Conservation (phyloP, 495 filamentous ascomycete species). For the Penicillium waksmanii region DNA sequence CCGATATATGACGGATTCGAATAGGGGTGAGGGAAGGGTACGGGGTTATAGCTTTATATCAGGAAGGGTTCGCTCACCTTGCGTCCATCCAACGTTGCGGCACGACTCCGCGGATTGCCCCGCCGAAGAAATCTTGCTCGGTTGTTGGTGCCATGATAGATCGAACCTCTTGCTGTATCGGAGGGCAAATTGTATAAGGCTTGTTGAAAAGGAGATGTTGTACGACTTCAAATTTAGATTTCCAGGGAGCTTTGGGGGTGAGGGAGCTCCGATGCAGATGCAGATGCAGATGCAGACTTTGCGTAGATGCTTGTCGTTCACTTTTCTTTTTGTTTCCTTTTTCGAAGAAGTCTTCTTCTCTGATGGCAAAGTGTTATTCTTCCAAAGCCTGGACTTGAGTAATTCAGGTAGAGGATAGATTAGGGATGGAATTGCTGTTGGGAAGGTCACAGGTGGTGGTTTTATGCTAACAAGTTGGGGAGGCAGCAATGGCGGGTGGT, state of each 20-base stretch:
- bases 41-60: neutral
- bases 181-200: neutral
- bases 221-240: neutral
- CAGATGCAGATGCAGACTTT: neutral
- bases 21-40: neutral
- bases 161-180: neutral
- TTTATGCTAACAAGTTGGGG: too few species aligned
- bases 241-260: neutral
- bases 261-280: neutral
- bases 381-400: neutral
- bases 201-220: neutral
- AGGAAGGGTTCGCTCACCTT: constrained; percentile 56
- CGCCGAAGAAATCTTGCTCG: constrained; percentile 73
- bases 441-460: too few species aligned
- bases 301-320: neutral
- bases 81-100: constrained; percentile 78
- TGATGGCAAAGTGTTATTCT: neutral
- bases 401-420: neutral
- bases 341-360: neutral
- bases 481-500: neutral
- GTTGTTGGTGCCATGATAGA: constrained; percentile 53
- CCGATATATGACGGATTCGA: neutral
- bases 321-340: neutral
- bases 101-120: constrained; percentile 72
- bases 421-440: too few species aligned